These are phyloP conservation scores for Pseudonitzschia multistriata DNA, from an alignment of 108 stramenopile species.

Conservation along the genomic window DNA sequence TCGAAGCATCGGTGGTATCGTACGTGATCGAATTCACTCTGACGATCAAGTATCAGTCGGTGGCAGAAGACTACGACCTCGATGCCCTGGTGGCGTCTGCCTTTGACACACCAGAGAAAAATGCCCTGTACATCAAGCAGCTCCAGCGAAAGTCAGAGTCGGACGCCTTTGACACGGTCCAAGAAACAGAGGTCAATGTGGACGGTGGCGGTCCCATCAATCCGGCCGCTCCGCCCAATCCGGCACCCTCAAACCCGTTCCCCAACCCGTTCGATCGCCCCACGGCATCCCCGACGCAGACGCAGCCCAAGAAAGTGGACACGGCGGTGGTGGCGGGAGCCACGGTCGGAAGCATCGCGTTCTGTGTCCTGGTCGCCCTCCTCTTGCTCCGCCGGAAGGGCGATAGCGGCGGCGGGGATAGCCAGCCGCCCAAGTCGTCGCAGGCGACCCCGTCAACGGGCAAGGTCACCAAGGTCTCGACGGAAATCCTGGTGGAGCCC, in stretches of 20 bases:
- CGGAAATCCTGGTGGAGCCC: slow-evolving; percentile 56
- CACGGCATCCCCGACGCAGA: not conserved
- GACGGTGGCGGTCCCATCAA: slow-evolving; percentile 21
- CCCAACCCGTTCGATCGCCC: not conserved
- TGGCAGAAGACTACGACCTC: slow-evolving; percentile 17
- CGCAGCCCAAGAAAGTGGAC: not conserved
- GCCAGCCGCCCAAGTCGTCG: slow-evolving; percentile 2
- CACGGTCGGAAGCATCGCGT: slow-evolving; percentile 34
- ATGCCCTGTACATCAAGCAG: slow-evolving; percentile 17
- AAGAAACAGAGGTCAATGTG: slow-evolving; percentile 17
- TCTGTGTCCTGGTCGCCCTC: slow-evolving; percentile 27
- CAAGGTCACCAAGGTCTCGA: slow-evolving; percentile 11
- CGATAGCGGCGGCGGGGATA: no score
- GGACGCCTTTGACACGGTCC: slow-evolving; percentile 13
- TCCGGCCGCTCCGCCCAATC: no score
- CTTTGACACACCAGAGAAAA: slow-evolving; percentile 23
- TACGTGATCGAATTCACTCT: slow-evolving; percentile 24
- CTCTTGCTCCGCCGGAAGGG: slow-evolving; percentile 17
- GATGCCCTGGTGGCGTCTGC: slow-evolving; percentile 29
- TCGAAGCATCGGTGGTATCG: not conserved
- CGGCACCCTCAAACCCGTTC: not conserved
- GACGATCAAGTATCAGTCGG: slow-evolving; percentile 22
- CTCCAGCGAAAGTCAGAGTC: slow-evolving; percentile 11
- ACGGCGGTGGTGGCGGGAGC: slow-evolving; percentile 42
- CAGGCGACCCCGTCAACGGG: not conserved